These are phyloP conservation scores for Penicillium sp. DNA, from an alignment of 2,329 filamentous ascomycete species.

Conservation along the genomic window DNA sequence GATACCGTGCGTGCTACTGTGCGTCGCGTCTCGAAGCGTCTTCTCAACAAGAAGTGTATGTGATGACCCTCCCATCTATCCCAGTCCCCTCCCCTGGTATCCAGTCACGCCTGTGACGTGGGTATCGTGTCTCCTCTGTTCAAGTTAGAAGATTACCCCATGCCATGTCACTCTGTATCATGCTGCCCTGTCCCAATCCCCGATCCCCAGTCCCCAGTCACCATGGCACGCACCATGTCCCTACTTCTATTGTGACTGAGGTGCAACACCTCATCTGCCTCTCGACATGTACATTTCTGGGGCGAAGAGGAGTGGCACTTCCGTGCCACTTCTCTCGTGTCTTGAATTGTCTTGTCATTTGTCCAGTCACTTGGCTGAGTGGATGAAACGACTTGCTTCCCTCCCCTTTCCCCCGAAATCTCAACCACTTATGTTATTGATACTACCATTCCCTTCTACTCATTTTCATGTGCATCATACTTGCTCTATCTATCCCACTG, in stretches of 20 bases:
- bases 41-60: constrained; percentile 3
- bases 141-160: background rate
- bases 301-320: background rate
- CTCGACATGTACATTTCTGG: background rate
- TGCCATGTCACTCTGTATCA: background rate
- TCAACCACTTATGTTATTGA: background rate
- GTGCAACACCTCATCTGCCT: background rate
- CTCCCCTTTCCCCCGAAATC: too few species aligned
- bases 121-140: background rate
- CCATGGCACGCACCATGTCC: background rate
- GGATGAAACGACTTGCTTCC: background rate
- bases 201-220: too few species aligned
- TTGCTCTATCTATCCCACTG: background rate
- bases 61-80: background rate
- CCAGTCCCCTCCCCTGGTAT: background rate
- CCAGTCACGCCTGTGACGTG: background rate
- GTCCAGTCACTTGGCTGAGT: background rate
- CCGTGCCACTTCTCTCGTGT: background rate
- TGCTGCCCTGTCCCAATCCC: background rate
- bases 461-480: background rate
- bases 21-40: constrained; percentile 1
- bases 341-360: background rate
- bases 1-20: background rate
- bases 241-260: background rate
- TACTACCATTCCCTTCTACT: background rate